Evolutionary conservation across 352 stramenopile genomes (phyloP), one percentile per base, ranked within the genome.

Genomic region (Globisporangium paddicum): DNA sequence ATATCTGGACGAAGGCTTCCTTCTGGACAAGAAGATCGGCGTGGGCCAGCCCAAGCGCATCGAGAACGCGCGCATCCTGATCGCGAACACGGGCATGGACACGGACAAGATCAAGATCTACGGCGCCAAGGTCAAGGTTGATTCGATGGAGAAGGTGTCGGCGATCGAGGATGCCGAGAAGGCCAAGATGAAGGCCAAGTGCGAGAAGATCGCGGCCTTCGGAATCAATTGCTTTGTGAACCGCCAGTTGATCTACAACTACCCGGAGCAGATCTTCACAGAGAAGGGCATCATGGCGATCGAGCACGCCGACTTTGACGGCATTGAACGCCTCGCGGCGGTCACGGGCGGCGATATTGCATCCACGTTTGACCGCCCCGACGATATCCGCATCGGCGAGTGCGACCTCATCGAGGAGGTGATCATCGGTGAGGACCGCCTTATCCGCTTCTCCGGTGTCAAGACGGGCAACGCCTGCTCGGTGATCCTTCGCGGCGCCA

Each of bases 61-160:
- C 13, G 96, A 98, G 73, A 99, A 99, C 65, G 96, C 97, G 50
- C 98, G 98, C 72, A 99, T 99, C 63, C 73, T 99, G 38, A 79
- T 99, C 54, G 97, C 96, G 37, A 99, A 99, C 85, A 99, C 97
- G 38, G 87, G 90, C 37, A 99, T 99, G 98, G 97, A 99, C 77
- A 99, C 97, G 26, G 98, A 99, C 77, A 99, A 99, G 77, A 99
- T 99, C 77, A 99, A 99, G 79, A 99, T 99, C 66, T 99, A 99
- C 71, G 97, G 97, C 25, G 96, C 92, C 26, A 90, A 84, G 50
- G 90, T 99, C 30, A 97, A 98, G 69, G 98, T 99, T 7, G 96
- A 99, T 78, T 98, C 87, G 38, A 97, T 99, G 86, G 93, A 97
- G 55, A 99, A 99, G 74, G 97, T 99, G 21, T 97, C 97, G 26